Evolutionary conservation across 352 stramenopile genomes (phyloP).

Genomic region (Globisporangium splendens): DNA sequence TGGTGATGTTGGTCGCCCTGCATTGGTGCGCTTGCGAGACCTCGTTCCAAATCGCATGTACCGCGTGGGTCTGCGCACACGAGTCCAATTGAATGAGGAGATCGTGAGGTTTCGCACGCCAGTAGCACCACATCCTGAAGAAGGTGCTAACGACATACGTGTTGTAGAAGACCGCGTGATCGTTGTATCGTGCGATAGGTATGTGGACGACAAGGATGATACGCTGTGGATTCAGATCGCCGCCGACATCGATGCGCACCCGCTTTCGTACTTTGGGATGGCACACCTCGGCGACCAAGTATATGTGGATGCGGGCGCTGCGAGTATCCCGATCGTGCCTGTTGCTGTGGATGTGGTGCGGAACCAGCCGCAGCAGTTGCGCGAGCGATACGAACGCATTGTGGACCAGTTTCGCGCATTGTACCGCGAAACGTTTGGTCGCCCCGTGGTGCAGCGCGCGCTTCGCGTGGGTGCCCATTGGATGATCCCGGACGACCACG

Average conservation of each 20-base stretch:
- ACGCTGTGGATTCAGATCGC: slow-evolving; percentile 36
- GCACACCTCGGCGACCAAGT: slow-evolving; percentile 57
- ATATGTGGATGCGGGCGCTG: slow-evolving; percentile 39
- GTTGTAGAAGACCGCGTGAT: slow-evolving; percentile 22
- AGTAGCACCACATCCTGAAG: background rate
- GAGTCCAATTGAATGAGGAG: slow-evolving; percentile 7
- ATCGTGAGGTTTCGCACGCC: slow-evolving; percentile 35
- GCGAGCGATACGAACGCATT: slow-evolving; percentile 24
- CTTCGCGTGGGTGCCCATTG: slow-evolving; percentile 62
- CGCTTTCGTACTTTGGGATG: slow-evolving; percentile 42
- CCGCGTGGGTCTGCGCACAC: slow-evolving; percentile 17
- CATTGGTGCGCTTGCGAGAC: slow-evolving; percentile 24
- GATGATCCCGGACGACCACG: slow-evolving; percentile 81
- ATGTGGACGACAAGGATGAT: slow-evolving; percentile 53
- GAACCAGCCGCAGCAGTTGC: background rate
- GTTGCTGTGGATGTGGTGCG: slow-evolving; percentile 9
- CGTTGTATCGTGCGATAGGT: slow-evolving; percentile 58
- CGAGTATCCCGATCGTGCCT: slow-evolving; percentile 27
- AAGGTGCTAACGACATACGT: background rate
- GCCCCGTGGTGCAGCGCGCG: slow-evolving; percentile 40
- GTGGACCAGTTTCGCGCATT: slow-evolving; percentile 42
- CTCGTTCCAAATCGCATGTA: slow-evolving; percentile 40
- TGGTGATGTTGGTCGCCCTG: slow-evolving; percentile 12
- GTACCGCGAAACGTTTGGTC: slow-evolving; percentile 59
- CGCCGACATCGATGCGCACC: slow-evolving; percentile 27